These are phyloP conservation scores for Pontederia crassipes DNA, from an alignment of 176 grass and related monocot genomes.

Conservation along the genomic window DNA sequence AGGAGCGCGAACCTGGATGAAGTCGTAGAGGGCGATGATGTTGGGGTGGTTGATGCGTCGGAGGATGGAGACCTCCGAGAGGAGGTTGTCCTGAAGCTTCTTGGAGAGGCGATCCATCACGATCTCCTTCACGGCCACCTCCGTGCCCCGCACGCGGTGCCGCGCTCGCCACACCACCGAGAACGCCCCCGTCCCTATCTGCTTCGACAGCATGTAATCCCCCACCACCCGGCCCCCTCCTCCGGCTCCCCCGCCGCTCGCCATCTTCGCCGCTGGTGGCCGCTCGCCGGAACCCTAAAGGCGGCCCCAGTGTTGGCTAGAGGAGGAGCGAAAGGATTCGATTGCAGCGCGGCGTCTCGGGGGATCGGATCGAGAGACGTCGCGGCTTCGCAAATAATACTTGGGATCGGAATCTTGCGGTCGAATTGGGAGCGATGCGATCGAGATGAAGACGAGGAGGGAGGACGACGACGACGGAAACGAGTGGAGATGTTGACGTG, in stretches of 20 bases:
- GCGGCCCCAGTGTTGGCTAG: no score
- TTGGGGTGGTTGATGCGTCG: slow-evolving; percentile 63
- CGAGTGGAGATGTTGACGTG: no score
- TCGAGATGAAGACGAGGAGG: no score
- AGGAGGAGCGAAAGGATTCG: no score
- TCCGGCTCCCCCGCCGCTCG: background rate
- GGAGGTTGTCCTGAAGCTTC: slow-evolving; percentile 88
- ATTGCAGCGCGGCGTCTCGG: no score
- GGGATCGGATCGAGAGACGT: no score
- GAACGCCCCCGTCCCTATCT: slow-evolving; percentile 80
- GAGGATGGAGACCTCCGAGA: slow-evolving; percentile 91
- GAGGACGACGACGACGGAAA: no score
- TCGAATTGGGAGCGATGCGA: no score
- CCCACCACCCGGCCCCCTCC: slow-evolving; percentile 39
- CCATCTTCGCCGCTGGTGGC: background rate
- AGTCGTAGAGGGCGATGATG: slow-evolving; percentile 76
- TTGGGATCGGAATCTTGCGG: no score
- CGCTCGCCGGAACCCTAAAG: background rate
- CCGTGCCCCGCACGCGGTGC: slow-evolving; percentile 32
- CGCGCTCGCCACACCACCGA: slow-evolving; percentile 68
- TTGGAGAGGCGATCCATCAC: slow-evolving; percentile 52
- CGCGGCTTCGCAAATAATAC: no score
- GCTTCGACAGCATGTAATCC: slow-evolving; percentile 50
- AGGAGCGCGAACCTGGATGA: slow-evolving; percentile 34
- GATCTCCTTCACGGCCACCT: slow-evolving; percentile 97